Base-by-base conservation (phyloP, 2,329 filamentous ascomycete genomes). In the Cladosporium sp. region DNA sequence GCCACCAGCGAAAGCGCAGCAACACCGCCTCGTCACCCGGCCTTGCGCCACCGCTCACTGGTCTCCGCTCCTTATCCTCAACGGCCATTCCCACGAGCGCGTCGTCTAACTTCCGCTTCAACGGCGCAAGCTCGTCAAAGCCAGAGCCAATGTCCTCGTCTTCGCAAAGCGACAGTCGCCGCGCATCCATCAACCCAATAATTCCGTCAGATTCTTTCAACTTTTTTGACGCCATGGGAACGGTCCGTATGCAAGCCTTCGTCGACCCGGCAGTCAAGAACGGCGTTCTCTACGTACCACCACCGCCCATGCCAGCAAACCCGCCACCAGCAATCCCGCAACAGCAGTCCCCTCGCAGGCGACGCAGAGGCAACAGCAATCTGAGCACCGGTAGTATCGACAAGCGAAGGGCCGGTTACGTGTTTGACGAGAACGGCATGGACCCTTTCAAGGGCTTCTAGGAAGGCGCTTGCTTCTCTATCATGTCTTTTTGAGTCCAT, bases 211-310 rank as follows among this genome's bases (percentile, higher is more conserved):
- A 59, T 40, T 35, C 58, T 53, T 16, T 67, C 61, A 78, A 80
- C 66, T 91, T 93, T 71, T 93, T 93, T 62, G 90, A 94, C 59
- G 86, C 86, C 1, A 85, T 94, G 51, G 90, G 91, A 1, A 97
- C 91, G 2, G 83, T 97, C 40, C 83, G 93, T 22, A 97, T 98
- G 92, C 92, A 97, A 68, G 93, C 93, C 0, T 98, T 97, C 67
- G 94, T 98, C 58, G 79, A 83, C 56, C 71, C 72, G 2, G 59
- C 58, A 41, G 54, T 64, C 13, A 51, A 58, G 30, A 57, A 66
- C 46, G 61, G 63, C 16, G 60, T 65, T 12, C 51, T 64, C 8
- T 63, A 65, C 43, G 58, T 66, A 20, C 60, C 62, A 7, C 60
- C 58, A 5, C 60, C 62, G 13, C 60, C 58, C 19, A 38, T 35